phyloP scores from a whole-genome alignment of 306 rosid species.

The barrel medic (Medicago truncatula) region DNA sequence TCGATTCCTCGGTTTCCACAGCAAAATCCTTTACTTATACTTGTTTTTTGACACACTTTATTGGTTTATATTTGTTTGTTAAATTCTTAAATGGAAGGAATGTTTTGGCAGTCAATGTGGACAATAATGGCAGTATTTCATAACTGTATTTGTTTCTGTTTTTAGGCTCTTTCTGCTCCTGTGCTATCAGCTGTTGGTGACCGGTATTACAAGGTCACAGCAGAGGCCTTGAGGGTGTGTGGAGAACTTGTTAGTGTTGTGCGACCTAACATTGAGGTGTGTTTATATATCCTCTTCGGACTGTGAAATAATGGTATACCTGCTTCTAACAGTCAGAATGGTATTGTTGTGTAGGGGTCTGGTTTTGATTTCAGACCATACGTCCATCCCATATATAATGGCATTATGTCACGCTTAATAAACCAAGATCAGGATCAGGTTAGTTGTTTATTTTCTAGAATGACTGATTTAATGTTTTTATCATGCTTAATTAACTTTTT shows the following conservation, averaged over 20 bases:
- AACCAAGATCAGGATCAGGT: constrained; percentile 99
- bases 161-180: constrained; percentile 95
- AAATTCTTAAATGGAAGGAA: constrained; percentile 29
- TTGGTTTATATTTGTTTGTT: constrained; percentile 9
- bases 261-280: constrained; percentile 86
- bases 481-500: constrained; percentile 45
- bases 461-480: background rate
- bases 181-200: constrained; percentile 96
- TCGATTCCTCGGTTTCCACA: background rate
- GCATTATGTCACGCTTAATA: constrained; percentile 96
- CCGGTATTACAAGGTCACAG: constrained; percentile 99
- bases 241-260: constrained; percentile 95
- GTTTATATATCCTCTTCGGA: constrained; percentile 38
- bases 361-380: constrained; percentile 86
- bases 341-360: constrained; percentile 57
- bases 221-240: constrained; percentile 97
- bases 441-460: constrained; percentile 43
- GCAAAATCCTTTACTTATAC: constrained; percentile 20
- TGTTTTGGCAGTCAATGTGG: constrained; percentile 2
- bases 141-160: constrained; percentile 29
- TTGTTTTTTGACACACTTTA: constrained; percentile 18
- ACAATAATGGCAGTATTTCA: background rate
- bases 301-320: constrained; percentile 23
- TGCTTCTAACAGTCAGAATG: constrained; percentile 42
- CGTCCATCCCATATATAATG: constrained; percentile 86